These are phyloP conservation scores for Trichomonascus vanleenenianus DNA, from an alignment of 805 yeast genomes.

Conservation along the genomic window DNA sequence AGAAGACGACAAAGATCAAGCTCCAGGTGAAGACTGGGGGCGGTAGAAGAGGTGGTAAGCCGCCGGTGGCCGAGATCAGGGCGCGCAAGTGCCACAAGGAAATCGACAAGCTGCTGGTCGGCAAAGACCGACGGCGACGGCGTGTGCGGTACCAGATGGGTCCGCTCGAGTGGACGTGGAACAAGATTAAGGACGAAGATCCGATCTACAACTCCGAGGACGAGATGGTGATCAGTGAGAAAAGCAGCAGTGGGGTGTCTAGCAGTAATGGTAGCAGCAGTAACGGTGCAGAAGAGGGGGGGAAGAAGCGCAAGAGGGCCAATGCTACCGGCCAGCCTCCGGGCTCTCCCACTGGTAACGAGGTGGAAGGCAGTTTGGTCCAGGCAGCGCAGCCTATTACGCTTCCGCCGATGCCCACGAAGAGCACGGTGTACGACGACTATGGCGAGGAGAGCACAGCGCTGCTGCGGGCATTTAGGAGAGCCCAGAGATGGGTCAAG, in stretches of 20 bases:
- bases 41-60: slow-evolving; percentile 1
- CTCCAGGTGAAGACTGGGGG: too few relatives aligned
- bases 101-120: slow-evolving; percentile 17
- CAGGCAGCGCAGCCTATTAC: neutral
- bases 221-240: slow-evolving; percentile 18
- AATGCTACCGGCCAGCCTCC: too few relatives aligned
- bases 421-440: slow-evolving; percentile 13
- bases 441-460: slow-evolving; percentile 24
- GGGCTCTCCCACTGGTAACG: neutral
- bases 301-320: slow-evolving; percentile 1
- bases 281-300: neutral
- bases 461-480: slow-evolving; percentile 18
- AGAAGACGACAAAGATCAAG: neutral
- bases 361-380: neutral
- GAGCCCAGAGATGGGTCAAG: slow-evolving; percentile 22
- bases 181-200: slow-evolving; percentile 23
- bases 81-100: slow-evolving; percentile 14
- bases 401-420: slow-evolving; percentile 1
- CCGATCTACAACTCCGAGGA: slow-evolving; percentile 30
- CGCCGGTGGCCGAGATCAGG: slow-evolving; percentile 7
- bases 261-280: slow-evolving; percentile 1
- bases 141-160: slow-evolving; percentile 19
- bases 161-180: slow-evolving; percentile 25
- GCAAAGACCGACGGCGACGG: slow-evolving; percentile 17
- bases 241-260: neutral